Evolutionary conservation across 1,139 yeast species (phyloP), one percentile per base, ranked within the genome.

Genomic region (Kazachstania sp.): DNA sequence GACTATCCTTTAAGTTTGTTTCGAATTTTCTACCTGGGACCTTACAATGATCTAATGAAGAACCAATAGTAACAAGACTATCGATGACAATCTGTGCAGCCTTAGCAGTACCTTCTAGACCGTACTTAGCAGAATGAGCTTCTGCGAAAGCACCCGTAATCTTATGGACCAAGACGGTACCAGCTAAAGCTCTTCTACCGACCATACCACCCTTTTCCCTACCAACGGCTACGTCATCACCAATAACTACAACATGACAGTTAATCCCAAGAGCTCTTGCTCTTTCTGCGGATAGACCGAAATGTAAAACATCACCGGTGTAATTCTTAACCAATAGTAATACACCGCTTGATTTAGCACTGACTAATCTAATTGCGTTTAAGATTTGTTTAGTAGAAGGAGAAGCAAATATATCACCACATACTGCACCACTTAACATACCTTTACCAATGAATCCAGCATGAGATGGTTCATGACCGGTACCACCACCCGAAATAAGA

Each of bases 401-500:
- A 20, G 95, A 86, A 0, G 97, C 96, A 70, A 90, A 90, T 18
- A 86, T 75, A 39, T 84, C 79, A 32, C 97, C 97, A 46, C 87
- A 79, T 8, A 88, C 95, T 2, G 95, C 97, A 36, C 84, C 95
- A 58, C 85, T 87, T 39, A 90, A 67, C 59, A 84, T 70, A 45
- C 92, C 92, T 28, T 77, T 73, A 5, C 97, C 97, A 13, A 90
- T 92, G 62, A 79, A 88, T 0, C 96, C 97, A 4, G 86, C 92
- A 62, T 88, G 96, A 8, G 90, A 73, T 30, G 97, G 97, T 66
- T 90, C 97, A 63, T 90, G 97, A 36, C 97, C 97, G 9, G 92
- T 81, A 30, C 97, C 97, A 47, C 97, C 97, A 49, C 97, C 96
- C 41, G 95, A 81, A 28, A 90, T 70, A 46, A 90, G 59, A 3